Conservation (phyloP, 2,329 filamentous ascomycete genomes). For the Corynespora cassiicola region DNA sequence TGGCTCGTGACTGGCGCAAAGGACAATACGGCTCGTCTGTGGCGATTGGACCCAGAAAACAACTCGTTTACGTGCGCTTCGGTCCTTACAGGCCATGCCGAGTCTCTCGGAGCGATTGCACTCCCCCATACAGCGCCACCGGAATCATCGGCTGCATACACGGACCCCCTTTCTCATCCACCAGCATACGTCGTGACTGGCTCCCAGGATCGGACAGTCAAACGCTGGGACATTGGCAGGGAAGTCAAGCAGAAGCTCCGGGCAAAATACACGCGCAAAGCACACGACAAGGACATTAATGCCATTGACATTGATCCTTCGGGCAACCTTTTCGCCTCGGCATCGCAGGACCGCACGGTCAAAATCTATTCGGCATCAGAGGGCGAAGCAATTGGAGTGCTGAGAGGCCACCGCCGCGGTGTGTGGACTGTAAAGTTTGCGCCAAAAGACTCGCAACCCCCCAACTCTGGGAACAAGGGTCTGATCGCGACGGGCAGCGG, state of each 20-base stretch:
- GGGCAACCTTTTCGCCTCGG: constrained; percentile 86
- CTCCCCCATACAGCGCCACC: constrained; percentile 75
- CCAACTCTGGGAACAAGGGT: constrained; percentile 71
- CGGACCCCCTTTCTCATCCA: constrained; percentile 77
- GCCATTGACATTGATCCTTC: constrained; percentile 81
- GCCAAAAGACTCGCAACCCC: constrained; percentile 72
- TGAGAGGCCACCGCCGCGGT: constrained; percentile 90
- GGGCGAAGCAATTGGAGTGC: constrained; percentile 87
- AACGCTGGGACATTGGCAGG: constrained; percentile 80
- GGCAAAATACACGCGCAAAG: constrained; percentile 87
- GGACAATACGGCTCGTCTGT: constrained; percentile 91
- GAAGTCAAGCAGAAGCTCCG: constrained; percentile 62
- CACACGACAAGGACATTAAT: constrained; percentile 99
- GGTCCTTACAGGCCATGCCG: constrained; percentile 87
- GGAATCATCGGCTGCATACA: constrained; percentile 72
- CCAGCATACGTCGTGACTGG: constrained; percentile 88
- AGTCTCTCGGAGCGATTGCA: constrained; percentile 89
- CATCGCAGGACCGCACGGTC: constrained; percentile 94
- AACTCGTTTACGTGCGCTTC: constrained; percentile 81
- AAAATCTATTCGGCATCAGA: constrained; percentile 95
- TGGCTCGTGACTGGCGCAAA: constrained; percentile 97
- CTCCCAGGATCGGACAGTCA: constrained; percentile 93
- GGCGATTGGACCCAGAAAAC: constrained; percentile 80
- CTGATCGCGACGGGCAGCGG: constrained; percentile 89
- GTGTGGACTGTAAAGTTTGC: constrained; percentile 96